Base-by-base conservation (phyloP, 345 rosid species). In the Eucalyptus sp. region DNA sequence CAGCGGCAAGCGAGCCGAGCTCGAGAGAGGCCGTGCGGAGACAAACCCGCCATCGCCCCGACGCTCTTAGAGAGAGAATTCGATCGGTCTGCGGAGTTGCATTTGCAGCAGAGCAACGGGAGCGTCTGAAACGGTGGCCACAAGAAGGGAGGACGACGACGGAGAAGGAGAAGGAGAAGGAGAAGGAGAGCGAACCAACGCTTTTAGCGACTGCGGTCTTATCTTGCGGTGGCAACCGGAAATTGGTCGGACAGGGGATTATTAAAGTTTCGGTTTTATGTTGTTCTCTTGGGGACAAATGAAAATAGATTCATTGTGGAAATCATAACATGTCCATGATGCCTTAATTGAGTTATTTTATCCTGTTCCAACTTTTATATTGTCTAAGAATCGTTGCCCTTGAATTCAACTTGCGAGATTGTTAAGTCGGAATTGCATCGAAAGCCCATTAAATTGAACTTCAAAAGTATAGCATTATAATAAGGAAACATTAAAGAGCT, bases 91-190 rank as follows among this genome's bases (percentile, higher is more conserved):
- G 12, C 76, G 76, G 20, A 7, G 76, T 64, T 64, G 76, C 76
- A 64, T 64, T 64, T 17, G 76, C 76, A 31, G 37, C 76, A n/a
- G 33, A 64, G 76, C 76, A 15, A 13, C 7, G 76, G 41, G 0
- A n/a, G 41, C 17, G 41, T 64, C 76, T 7, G 41, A 64, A 64
- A n/a, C 76, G 17, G 71, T 0, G 1, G 18, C 71, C 71, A 33
- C 25, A 68, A 33, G 44, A 17, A 68, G 44, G 80, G 81, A 24
- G 3, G 29, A 3, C 66, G 31, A 17, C 12, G 76, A 7, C 22
- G 13, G 3, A 2, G 81, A 16, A 0, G 79, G 6, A 2, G 81
- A 16, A 0, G 79, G 6, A 2, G 81, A 16, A 0, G 79, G 6
- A 16, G 80, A 2, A 5, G 80, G 3, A 68, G 4, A 68, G 80